A percentile compares a stretch with the other conserved stretches of the same genome.
These are phyloP conservation scores for Penicillium paradoxum DNA, from an alignment of 495 filamentous ascomycete species.

Conservation along the genomic window DNA sequence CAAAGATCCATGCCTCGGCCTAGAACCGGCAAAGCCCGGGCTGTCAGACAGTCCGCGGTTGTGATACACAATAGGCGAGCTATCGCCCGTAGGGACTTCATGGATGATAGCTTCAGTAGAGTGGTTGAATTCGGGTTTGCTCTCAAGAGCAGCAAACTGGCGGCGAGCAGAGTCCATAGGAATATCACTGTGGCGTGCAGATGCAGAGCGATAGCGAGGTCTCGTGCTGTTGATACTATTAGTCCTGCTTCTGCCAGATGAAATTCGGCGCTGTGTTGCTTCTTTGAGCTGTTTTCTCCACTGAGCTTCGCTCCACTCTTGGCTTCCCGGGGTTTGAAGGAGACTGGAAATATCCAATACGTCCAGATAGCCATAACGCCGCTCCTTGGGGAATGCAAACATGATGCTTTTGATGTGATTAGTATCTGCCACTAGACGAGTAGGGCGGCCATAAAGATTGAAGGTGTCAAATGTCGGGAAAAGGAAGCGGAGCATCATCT, in stretches of 20 bases:
- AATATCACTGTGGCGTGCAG: slow-evolving; percentile 38
- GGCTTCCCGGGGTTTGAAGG: slow-evolving; percentile 70
- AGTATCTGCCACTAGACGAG: slow-evolving; percentile 77
- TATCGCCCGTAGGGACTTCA: slow-evolving; percentile 25
- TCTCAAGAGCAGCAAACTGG: slow-evolving; percentile 49
- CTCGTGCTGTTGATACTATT: slow-evolving; percentile 59
- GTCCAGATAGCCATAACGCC: slow-evolving; percentile 87
- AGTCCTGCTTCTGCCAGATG: slow-evolving; percentile 41
- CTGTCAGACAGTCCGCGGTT: slow-evolving; percentile 54
- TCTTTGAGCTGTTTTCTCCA: slow-evolving; percentile 90
- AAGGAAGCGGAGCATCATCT: slow-evolving; percentile 92
- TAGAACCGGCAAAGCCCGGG: slow-evolving; percentile 22
- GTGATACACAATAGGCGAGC: slow-evolving; percentile 42
- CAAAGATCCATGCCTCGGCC: slow-evolving; percentile 22
- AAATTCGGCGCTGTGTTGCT: slow-evolving; percentile 76
- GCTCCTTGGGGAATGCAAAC: slow-evolving; percentile 93
- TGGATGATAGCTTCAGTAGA: slow-evolving; percentile 37
- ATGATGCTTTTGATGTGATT: slow-evolving; percentile 86
- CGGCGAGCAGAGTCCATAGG: slow-evolving; percentile 34
- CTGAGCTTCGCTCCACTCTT: slow-evolving; percentile 79
- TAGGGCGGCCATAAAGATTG: slow-evolving; percentile 85
- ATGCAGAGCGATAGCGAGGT: slow-evolving; percentile 60
- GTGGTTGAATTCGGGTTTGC: slow-evolving; percentile 35
- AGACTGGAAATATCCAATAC: slow-evolving; percentile 75
- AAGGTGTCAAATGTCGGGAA: slow-evolving; percentile 95